Evolutionary conservation across 148 eudicot genomes (phyloP).

Genomic region (Camellia japonica): DNA sequence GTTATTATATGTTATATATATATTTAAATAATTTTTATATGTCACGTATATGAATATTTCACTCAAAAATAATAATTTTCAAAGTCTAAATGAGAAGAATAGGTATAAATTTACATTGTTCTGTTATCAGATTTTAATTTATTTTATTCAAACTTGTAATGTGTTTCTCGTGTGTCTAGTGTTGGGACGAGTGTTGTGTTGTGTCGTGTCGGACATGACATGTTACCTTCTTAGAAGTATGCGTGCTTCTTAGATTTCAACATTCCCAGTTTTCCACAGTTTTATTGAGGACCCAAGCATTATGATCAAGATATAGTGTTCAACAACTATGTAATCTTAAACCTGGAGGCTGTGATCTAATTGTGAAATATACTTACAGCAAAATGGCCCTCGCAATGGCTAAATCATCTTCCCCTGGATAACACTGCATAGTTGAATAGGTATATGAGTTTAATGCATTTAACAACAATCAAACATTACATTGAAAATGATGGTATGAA

Average conservation of each 20-base stretch:
- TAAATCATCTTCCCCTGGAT: slow-evolving; percentile 95
- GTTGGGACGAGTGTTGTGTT: too few species aligned
- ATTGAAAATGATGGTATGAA: not conserved
- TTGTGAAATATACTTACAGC: slow-evolving; percentile 45
- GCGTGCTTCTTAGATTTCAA: not conserved
- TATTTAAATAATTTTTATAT: too few species aligned
- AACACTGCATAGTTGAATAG: slow-evolving; percentile 60
- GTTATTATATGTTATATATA: too few species aligned
- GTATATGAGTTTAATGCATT: not conserved
- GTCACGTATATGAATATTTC: too few species aligned
- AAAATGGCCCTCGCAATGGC: slow-evolving; percentile 86
- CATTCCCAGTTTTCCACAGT: not conserved
- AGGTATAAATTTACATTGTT: too few species aligned
- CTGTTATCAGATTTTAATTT: too few species aligned
- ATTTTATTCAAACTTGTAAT: too few species aligned
- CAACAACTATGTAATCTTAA: not conserved
- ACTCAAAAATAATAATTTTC: too few species aligned
- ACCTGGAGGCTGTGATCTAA: not conserved
- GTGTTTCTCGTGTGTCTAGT: too few species aligned
- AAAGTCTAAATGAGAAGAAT: too few species aligned
- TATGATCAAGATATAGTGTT: not conserved
- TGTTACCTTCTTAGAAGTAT: not conserved
- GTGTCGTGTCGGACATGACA: too few species aligned
- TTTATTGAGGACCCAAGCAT: not conserved
- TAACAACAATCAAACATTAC: not conserved